phyloP scores from a whole-genome alignment of 768 basidiomycete species.

The Coprinopsis sp. region DNA sequence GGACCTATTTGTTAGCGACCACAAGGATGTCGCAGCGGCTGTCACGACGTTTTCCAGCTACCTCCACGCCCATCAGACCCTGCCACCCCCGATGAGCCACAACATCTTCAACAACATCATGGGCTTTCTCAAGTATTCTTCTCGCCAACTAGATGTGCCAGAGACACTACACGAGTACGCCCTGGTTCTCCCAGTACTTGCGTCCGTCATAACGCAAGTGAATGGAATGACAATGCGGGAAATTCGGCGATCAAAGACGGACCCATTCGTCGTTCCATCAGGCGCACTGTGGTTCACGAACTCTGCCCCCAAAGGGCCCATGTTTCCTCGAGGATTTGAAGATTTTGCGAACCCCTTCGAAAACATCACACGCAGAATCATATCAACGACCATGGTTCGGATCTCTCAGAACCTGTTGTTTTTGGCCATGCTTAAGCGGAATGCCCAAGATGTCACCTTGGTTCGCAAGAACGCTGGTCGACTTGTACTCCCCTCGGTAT shows the following conservation, averaged over 20 bases:
- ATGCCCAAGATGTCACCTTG: conserved; percentile 62
- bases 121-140: conserved; percentile 56
- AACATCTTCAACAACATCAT: conserved; percentile 66
- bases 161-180: conserved; percentile 51
- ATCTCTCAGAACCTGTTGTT: conserved; percentile 70
- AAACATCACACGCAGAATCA: conserved; percentile 37
- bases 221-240: conserved; percentile 69
- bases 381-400: conserved; percentile 59
- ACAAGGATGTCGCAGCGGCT: conserved; percentile 42
- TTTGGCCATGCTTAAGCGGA: conserved; percentile 56
- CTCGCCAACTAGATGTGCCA: conserved; percentile 37
- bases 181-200: conserved; percentile 51
- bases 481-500: conserved; percentile 52
- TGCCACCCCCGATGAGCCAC: conserved; percentile 65
- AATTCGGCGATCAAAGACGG: conserved; percentile 67
- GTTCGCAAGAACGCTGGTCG: conserved; percentile 61
- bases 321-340: conserved; percentile 53
- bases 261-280: conserved; percentile 62
- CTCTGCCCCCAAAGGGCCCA: conserved; percentile 47
- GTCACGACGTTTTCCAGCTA: conserved; percentile 51
- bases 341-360: conserved; percentile 33
- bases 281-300: conserved; percentile 67
- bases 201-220: conserved; percentile 58
- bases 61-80: conserved; percentile 46
- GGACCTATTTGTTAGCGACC: conserved; percentile 51